These are phyloP conservation scores for Laetiporus sulphureus DNA, from an alignment of 1,284 basidiomycete genomes.

Conservation along the genomic window DNA sequence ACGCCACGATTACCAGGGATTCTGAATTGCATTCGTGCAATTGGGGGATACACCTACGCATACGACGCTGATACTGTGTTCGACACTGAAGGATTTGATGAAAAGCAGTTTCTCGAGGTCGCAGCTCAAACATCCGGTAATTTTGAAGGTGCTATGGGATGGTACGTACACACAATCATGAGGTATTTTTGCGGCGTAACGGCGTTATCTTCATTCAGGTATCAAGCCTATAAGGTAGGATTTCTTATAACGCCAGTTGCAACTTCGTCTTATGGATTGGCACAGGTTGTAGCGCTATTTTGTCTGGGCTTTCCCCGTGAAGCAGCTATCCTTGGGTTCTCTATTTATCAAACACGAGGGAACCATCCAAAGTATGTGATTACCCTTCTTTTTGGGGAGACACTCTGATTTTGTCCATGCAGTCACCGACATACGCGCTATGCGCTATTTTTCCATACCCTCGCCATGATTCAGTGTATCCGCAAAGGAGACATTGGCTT, in stretches of 20 bases:
- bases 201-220: constrained; percentile 33
- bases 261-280: too few relatives aligned
- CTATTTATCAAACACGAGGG: constrained; percentile 47
- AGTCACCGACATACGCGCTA: constrained; percentile 65
- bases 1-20: constrained; percentile 30
- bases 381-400: constrained; percentile 11
- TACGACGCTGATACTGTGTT: constrained; percentile 44
- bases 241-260: too few relatives aligned
- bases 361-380: constrained; percentile 64
- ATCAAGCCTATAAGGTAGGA: constrained; percentile 55
- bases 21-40: constrained; percentile 53
- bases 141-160: constrained; percentile 46
- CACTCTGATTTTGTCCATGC: neutral
- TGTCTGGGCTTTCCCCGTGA: constrained; percentile 51
- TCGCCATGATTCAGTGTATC: constrained; percentile 53
- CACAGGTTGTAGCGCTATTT: constrained; percentile 51
- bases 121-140: constrained; percentile 40
- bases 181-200: neutral
- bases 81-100: constrained; percentile 54
- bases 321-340: constrained; percentile 56
- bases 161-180: constrained; percentile 33
- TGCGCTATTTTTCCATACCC: constrained; percentile 58
- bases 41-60: constrained; percentile 51
- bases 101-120: constrained; percentile 42
- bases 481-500: constrained; percentile 35